phyloP scores from a whole-genome alignment of 257 asterid species.

The Orobanche coerulescens region DNA sequence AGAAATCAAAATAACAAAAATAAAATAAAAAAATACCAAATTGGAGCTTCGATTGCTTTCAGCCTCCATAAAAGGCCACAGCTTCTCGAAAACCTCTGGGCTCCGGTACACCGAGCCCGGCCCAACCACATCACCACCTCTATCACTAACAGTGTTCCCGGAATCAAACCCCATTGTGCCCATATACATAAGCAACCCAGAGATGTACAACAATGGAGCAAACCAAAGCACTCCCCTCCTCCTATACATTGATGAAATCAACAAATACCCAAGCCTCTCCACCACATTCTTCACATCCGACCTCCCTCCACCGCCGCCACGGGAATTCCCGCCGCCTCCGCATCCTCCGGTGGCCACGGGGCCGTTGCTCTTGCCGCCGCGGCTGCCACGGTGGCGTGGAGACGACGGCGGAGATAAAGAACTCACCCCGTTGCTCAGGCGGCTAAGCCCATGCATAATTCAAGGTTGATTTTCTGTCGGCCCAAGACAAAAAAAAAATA shows the following conservation, averaged over 20 bases:
- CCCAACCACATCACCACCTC: constrained; percentile 36
- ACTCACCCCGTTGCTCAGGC: constrained; percentile 73
- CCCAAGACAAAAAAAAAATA: not conserved
- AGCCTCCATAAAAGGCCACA: constrained; percentile 91
- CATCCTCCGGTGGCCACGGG: constrained; percentile 16
- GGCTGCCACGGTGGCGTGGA: constrained; percentile 63
- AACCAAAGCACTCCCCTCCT: constrained; percentile 80
- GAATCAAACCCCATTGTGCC: constrained; percentile 63
- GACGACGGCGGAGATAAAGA: constrained; percentile 79
- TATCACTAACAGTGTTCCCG: constrained; percentile 25
- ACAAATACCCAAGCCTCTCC: constrained; percentile 61
- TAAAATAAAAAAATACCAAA: constrained; percentile 43
- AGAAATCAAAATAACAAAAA: not conserved
- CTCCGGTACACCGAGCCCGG: constrained; percentile 86
- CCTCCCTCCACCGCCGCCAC: constrained; percentile 37
- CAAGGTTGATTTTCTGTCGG: constrained; percentile 13
- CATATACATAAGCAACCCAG: constrained; percentile 92
- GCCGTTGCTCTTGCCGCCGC: constrained; percentile 33
- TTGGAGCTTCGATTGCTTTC: constrained; percentile 67
- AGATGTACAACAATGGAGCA: constrained; percentile 85
- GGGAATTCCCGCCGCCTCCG: constrained; percentile 35
- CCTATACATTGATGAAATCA: constrained; percentile 63
- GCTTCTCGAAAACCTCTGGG: constrained; percentile 84
- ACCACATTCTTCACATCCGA: constrained; percentile 51
- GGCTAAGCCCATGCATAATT: constrained; percentile 96